These are phyloP conservation scores for Oryza glumipatula DNA, from an alignment of 176 grass and related monocot genomes.

Conservation along the genomic window DNA sequence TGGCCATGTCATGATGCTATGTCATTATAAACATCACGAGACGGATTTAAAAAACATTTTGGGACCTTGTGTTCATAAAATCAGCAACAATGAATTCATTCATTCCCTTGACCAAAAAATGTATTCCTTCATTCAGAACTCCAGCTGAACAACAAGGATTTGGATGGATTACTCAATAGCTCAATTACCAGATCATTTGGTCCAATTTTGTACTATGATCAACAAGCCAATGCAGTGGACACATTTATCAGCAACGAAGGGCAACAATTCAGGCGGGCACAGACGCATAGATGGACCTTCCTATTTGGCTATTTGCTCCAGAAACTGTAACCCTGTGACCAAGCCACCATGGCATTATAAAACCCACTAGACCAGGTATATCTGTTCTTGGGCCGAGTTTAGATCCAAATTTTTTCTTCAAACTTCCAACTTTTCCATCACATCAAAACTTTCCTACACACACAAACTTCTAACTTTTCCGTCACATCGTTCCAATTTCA, in stretches of 20 bases:
- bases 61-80: background rate
- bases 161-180: background rate
- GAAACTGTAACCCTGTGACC: background rate
- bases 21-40: conserved; percentile 6
- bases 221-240: background rate
- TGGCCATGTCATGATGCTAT: background rate
- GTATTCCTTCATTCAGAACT: conserved; percentile 1
- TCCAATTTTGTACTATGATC: background rate
- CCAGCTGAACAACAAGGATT: background rate
- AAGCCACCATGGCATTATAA: background rate
- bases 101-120: background rate
- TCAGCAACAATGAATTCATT: no score
- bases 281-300: background rate
- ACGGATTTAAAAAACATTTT: background rate
- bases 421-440: no score
- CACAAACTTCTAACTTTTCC: no score
- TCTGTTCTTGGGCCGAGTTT: no score
- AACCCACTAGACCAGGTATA: no score
- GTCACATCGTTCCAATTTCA: no score
- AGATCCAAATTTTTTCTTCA: no score
- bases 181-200: background rate
- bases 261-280: background rate
- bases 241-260: background rate
- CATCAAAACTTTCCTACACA: no score
- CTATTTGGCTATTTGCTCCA: background rate